These are phyloP conservation scores for Vigna nakashimae DNA, from an alignment of 306 rosid genomes.

Conservation along the genomic window DNA sequence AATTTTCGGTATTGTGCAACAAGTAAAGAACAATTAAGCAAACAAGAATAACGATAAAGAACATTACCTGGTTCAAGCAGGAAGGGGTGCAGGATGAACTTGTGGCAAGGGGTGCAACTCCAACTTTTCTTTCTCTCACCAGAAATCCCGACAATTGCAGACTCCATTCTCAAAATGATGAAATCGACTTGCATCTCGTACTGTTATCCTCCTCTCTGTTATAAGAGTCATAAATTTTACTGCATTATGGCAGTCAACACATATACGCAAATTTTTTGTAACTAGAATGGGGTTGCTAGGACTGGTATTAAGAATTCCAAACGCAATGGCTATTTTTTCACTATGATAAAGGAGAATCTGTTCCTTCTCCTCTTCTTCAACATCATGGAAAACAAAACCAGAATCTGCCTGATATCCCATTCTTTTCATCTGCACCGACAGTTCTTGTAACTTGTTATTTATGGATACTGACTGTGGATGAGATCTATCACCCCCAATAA, in stretches of 20 bases:
- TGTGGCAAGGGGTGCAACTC: conserved; percentile 19
- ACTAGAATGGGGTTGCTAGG: conserved; percentile 53
- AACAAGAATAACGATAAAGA: not conserved
- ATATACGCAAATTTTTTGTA: conserved; percentile 65
- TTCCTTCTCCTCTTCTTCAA: conserved; percentile 74
- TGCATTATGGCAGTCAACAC: conserved; percentile 72
- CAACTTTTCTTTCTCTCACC: conserved; percentile 53
- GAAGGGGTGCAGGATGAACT: conserved; percentile 18
- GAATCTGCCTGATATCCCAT: conserved; percentile 63
- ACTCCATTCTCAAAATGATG: conserved; percentile 68
- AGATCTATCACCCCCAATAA: conserved; percentile 69
- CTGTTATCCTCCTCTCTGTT: conserved; percentile 60
- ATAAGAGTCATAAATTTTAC: conserved; percentile 59
- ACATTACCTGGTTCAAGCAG: conserved; percentile 36
- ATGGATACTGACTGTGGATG: conserved; percentile 63
- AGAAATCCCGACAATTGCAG: conserved; percentile 66
- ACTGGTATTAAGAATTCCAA: conserved; percentile 55
- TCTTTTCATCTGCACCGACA: conserved; percentile 59
- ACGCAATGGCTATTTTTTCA: conserved; percentile 71
- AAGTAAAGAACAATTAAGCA: not conserved
- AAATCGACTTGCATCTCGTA: conserved; percentile 66
- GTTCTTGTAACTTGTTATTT: conserved; percentile 61
- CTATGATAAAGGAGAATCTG: conserved; percentile 68
- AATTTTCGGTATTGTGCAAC: conserved; percentile 9
- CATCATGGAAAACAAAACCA: conserved; percentile 62